A percentile compares a stretch with the other conserved stretches of the same genome.
phyloP scores from a whole-genome alignment of 768 basidiomycete genomes.

The Podaxis carcinomalis region DNA sequence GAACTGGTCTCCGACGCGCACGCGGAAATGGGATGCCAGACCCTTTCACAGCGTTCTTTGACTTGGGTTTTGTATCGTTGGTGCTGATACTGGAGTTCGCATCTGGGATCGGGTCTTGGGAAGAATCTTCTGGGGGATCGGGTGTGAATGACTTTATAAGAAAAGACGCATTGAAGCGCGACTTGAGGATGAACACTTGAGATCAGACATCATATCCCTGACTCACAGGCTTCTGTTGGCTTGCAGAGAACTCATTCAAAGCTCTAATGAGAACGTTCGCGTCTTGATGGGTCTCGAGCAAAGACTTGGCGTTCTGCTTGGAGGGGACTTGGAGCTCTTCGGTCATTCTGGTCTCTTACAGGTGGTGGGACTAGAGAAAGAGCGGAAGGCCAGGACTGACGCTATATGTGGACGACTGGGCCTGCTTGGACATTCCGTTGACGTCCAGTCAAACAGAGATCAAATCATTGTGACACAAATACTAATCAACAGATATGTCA shows the following conservation, averaged over 20 bases:
- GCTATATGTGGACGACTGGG: not conserved
- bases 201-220: conserved; percentile 10
- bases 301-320: conserved; percentile 1
- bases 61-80: not conserved
- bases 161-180: not conserved
- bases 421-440: not conserved
- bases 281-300: conserved; percentile 5
- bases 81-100: not conserved
- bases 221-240: conserved; percentile 11
- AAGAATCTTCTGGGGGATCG: not conserved
- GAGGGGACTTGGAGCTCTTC: not conserved
- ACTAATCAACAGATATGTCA: not conserved
- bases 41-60: not conserved
- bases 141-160: not conserved
- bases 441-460: not conserved
- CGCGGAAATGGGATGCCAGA: not conserved
- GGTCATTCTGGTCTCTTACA: conserved; percentile 8
- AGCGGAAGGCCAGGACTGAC: not conserved
- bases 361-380: conserved; percentile 1
- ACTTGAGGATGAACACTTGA: conserved; percentile 9
- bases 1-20: not conserved
- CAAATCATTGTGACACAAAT: conserved; percentile 1
- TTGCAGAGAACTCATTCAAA: conserved; percentile 8
- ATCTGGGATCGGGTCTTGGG: not conserved
- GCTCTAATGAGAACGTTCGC: not conserved